A percentile compares a stretch with the other conserved stretches of the same genome.
Conservation (phyloP, 2,329 filamentous ascomycete species). For the Colletotrichum eremochloae region DNA sequence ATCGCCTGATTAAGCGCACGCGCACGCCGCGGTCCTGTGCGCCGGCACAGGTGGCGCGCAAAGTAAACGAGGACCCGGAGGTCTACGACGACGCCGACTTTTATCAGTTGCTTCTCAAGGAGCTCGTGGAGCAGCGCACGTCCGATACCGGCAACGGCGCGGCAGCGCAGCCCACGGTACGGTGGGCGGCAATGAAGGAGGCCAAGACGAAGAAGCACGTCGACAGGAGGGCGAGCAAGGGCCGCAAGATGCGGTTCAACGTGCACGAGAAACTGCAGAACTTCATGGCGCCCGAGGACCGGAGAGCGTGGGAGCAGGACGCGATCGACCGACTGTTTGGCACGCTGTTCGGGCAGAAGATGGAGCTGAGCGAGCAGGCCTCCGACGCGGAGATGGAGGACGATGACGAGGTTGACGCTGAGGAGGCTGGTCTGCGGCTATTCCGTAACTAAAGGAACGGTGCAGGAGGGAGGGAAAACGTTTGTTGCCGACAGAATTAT, state of each 20-base stretch:
- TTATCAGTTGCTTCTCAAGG: slow-evolving; percentile 92
- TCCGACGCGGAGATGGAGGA: slow-evolving; percentile 64
- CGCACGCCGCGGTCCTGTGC: slow-evolving; percentile 82
- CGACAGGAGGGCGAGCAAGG: slow-evolving; percentile 95
- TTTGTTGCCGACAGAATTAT: slow-evolving; percentile 6
- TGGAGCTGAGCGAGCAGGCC: slow-evolving; percentile 68
- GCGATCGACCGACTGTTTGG: slow-evolving; percentile 85
- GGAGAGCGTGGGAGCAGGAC: slow-evolving; percentile 81
- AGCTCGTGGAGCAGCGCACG: slow-evolving; percentile 90
- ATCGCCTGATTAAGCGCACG: slow-evolving; percentile 78
- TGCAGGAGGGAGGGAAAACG: neutral
- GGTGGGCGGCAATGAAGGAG: slow-evolving; percentile 78
- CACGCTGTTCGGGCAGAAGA: slow-evolving; percentile 79
- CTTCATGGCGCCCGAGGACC: slow-evolving; percentile 94
- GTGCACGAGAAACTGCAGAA: slow-evolving; percentile 98
- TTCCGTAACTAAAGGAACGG: slow-evolving; percentile 58
- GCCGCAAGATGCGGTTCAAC: slow-evolving; percentile 91
- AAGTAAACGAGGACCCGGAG: slow-evolving; percentile 67
- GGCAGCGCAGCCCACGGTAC: slow-evolving; percentile 65
- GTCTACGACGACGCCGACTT: slow-evolving; percentile 97
- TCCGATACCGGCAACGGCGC: slow-evolving; percentile 67
- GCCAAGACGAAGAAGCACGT: slow-evolving; percentile 86
- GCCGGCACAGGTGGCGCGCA: slow-evolving; percentile 73
- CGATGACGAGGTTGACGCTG: slow-evolving; percentile 61
- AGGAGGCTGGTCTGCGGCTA: slow-evolving; percentile 66